phyloP scores from a whole-genome alignment of 495 filamentous ascomycete genomes.

The Penicillium tannophilum region DNA sequence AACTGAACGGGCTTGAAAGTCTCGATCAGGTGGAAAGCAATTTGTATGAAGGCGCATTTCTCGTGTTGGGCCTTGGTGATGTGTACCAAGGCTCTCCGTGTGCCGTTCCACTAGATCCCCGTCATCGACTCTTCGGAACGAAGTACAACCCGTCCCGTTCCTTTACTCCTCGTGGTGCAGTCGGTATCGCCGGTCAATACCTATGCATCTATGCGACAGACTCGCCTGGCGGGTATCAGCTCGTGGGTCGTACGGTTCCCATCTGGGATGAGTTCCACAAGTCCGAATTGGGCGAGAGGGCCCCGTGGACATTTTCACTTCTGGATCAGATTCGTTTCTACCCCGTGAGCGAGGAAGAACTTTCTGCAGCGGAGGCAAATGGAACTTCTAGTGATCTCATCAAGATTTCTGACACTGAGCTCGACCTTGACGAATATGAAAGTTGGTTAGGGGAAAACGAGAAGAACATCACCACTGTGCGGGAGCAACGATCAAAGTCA shows the following conservation, averaged over 20 bases:
- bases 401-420: constrained; percentile 6
- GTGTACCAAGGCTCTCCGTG: constrained; percentile 14
- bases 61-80: constrained; percentile 16
- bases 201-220: constrained; percentile 16
- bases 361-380: constrained; percentile 5
- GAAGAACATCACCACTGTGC: constrained; percentile 3
- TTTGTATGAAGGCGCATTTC: constrained; percentile 6
- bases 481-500: constrained; percentile 4
- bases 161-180: constrained; percentile 16
- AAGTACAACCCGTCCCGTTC: constrained; percentile 20
- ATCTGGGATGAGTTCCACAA: constrained; percentile 12
- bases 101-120: constrained; percentile 15
- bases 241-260: constrained; percentile 12
- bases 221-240: constrained; percentile 18
- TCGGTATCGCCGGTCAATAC: constrained; percentile 12
- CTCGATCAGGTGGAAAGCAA: not conserved
- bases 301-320: constrained; percentile 11
- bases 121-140: constrained; percentile 12
- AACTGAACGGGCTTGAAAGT: constrained; percentile 11
- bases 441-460: constrained; percentile 6
- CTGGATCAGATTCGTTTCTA: constrained; percentile 12
- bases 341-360: constrained; percentile 11
- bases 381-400: constrained; percentile 10
- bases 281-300: not conserved
- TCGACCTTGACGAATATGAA: constrained; percentile 11